Conservation (phyloP, 1,284 basidiomycete genomes). For the Puccinia coronata region DNA sequence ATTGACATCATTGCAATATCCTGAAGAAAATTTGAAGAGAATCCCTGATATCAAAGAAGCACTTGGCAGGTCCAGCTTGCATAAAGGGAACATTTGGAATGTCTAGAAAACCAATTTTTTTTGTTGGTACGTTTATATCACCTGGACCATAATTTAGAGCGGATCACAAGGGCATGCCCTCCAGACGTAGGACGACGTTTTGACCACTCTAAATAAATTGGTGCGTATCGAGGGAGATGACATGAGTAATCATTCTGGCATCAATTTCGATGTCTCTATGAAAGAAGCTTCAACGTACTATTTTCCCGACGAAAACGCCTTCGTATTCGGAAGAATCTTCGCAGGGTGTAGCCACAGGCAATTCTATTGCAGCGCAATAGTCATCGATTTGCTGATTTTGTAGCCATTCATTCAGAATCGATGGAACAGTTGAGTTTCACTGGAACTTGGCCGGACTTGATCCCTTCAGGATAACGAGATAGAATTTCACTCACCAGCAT, state of each 20-base stretch:
- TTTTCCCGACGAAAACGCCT: conserved; percentile 1
- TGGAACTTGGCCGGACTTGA: background rate
- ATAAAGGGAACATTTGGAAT: too few relatives aligned
- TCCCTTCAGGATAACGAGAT: too few relatives aligned
- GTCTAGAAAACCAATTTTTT: background rate
- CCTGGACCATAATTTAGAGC: background rate
- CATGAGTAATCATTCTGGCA: too few relatives aligned
- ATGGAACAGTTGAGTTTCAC: background rate
- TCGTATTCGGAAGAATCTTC: conserved; percentile 19
- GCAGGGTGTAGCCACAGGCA: conserved; percentile 5
- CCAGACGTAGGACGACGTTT: background rate
- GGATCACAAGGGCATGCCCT: background rate
- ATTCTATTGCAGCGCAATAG: background rate
- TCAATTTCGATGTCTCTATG: too few relatives aligned
- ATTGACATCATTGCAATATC: too few relatives aligned
- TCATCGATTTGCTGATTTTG: conserved; percentile 28
- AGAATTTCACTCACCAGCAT: background rate
- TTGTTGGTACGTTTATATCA: background rate
- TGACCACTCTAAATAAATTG: conserved; percentile 11
- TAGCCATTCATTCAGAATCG: background rate
- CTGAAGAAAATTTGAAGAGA: too few relatives aligned
- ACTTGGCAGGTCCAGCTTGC: too few relatives aligned
- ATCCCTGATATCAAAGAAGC: too few relatives aligned
- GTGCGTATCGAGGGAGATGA: too few relatives aligned
- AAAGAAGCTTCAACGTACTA: background rate